These are phyloP conservation scores for Neurospora sp. DNA, from an alignment of 495 filamentous ascomycete species.

Conservation along the genomic window DNA sequence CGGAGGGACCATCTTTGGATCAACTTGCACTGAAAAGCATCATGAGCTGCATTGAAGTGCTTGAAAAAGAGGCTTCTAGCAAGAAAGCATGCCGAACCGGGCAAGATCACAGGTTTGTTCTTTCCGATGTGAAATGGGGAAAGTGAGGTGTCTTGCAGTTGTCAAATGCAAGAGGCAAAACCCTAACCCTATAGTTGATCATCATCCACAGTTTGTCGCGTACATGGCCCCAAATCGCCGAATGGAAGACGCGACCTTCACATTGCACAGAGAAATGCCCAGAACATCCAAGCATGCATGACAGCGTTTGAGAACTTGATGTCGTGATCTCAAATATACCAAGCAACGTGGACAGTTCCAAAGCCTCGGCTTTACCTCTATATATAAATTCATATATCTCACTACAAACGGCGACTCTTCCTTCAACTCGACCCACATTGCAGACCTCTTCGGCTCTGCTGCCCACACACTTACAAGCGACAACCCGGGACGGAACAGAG, in stretches of 20 bases:
- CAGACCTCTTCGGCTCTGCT: not conserved
- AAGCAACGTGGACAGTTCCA: not conserved
- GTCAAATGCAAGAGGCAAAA: not conserved
- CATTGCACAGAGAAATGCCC: not conserved
- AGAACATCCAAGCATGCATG: not conserved
- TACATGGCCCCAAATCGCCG: not conserved
- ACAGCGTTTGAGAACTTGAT: not conserved
- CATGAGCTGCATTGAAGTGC: not conserved
- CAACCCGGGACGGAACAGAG: not conserved
- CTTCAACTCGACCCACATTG: not conserved
- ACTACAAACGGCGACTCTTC: not conserved
- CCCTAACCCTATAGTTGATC: not conserved
- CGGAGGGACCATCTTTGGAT: not conserved
- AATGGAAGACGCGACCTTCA: not conserved
- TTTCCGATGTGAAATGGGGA: not conserved
- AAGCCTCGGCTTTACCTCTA: not conserved
- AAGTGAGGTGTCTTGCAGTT: not conserved
- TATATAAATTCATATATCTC: not conserved
- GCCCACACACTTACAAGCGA: not conserved
- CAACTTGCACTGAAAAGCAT: not conserved
- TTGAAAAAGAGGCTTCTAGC: not conserved
- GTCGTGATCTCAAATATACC: not conserved
- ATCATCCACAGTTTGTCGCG: not conserved
- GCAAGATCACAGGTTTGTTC: not conserved
- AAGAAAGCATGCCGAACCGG: not conserved